These are phyloP conservation scores for Henckelia pumila DNA, from an alignment of 257 asterid genomes.

Conservation along the genomic window DNA sequence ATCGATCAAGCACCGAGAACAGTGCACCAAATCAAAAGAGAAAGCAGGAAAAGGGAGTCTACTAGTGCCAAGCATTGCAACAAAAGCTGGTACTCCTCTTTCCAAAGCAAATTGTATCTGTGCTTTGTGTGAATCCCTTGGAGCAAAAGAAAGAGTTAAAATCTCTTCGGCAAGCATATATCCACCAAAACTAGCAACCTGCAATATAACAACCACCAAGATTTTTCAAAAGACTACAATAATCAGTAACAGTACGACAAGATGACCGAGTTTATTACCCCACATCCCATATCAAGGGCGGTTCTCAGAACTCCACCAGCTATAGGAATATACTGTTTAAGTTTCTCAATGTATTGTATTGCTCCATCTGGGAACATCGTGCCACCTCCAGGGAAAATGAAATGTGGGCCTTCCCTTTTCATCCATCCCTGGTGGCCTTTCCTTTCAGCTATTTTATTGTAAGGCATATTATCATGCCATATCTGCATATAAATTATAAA, in stretches of 20 bases:
- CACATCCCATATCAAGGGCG: slow-evolving; percentile 99
- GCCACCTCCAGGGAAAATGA: slow-evolving; percentile 96
- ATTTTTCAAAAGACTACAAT: slow-evolving; percentile 1
- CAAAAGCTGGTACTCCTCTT: slow-evolving; percentile 94
- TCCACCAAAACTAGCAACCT: slow-evolving; percentile 99
- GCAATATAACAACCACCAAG: slow-evolving; percentile 21
- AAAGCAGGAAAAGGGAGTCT: slow-evolving; percentile 92
- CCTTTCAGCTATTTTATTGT: slow-evolving; percentile 87
- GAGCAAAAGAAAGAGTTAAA: slow-evolving; percentile 88
- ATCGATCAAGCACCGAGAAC: slow-evolving; percentile 95
- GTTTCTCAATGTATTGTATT: slow-evolving; percentile 81
- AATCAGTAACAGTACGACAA: slow-evolving; percentile 9
- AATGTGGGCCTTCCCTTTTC: slow-evolving; percentile 84
- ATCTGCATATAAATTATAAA: slow-evolving; percentile 48
- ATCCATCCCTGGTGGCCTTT: slow-evolving; percentile 99
- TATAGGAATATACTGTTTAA: slow-evolving; percentile 87
- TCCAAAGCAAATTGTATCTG: slow-evolving; percentile 98
- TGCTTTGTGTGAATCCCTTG: slow-evolving; percentile 93
- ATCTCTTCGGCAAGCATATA: slow-evolving; percentile 79
- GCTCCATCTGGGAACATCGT: slow-evolving; percentile 99
- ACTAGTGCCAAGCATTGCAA: slow-evolving; percentile 96
- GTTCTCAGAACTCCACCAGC: slow-evolving; percentile 87
- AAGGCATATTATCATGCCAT: slow-evolving; percentile 97
- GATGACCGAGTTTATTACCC: slow-evolving; percentile 45
- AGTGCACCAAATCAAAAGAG: slow-evolving; percentile 91